Percentiles rank a stretch among this genome's conserved stretches.
Conservation (phyloP, 1,284 basidiomycete genomes). For the Porogramme epimiltina region DNA sequence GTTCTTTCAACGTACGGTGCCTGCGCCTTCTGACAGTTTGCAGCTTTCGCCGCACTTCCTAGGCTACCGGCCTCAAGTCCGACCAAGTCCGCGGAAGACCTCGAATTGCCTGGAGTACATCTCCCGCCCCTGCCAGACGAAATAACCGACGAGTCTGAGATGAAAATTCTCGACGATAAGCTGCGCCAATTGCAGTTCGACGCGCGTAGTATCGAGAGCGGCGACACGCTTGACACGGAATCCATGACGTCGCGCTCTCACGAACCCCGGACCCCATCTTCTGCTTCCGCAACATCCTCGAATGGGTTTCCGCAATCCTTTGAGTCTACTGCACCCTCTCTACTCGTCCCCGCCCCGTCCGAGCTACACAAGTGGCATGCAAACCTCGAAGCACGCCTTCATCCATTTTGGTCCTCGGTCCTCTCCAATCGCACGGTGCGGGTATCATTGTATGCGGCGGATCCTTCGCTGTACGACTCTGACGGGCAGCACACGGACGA, state of each 20-base stretch:
- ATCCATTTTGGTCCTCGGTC: slow-evolving; percentile 77
- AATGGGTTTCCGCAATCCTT: background rate
- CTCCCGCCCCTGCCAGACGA: slow-evolving; percentile 64
- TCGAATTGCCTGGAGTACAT: slow-evolving; percentile 39
- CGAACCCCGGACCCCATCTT: slow-evolving; percentile 21
- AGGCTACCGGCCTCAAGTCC: slow-evolving; percentile 34
- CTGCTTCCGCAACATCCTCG: slow-evolving; percentile 17
- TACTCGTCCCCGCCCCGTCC: slow-evolving; percentile 8
- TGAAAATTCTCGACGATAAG: slow-evolving; percentile 50
- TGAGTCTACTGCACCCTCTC: background rate
- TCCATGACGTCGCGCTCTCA: slow-evolving; percentile 13
- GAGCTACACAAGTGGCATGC: slow-evolving; percentile 60
- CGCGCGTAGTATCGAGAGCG: slow-evolving; percentile 16
- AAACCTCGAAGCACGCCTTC: slow-evolving; percentile 75
- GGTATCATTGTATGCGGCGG: slow-evolving; percentile 53
- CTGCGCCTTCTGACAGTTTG: background rate
- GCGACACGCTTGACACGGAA: slow-evolving; percentile 10
- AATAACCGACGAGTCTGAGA: slow-evolving; percentile 60
- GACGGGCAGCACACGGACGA: slow-evolving; percentile 14
- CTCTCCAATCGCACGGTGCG: slow-evolving; percentile 61
- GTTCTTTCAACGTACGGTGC: slow-evolving; percentile 10
- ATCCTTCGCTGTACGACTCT: slow-evolving; percentile 26
- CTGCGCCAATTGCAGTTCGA: slow-evolving; percentile 38
- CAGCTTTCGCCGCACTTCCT: slow-evolving; percentile 67
- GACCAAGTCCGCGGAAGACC: slow-evolving; percentile 48